These are phyloP conservation scores for Pseudocercospora ulei DNA, from an alignment of 2,329 filamentous ascomycete genomes.

Conservation along the genomic window DNA sequence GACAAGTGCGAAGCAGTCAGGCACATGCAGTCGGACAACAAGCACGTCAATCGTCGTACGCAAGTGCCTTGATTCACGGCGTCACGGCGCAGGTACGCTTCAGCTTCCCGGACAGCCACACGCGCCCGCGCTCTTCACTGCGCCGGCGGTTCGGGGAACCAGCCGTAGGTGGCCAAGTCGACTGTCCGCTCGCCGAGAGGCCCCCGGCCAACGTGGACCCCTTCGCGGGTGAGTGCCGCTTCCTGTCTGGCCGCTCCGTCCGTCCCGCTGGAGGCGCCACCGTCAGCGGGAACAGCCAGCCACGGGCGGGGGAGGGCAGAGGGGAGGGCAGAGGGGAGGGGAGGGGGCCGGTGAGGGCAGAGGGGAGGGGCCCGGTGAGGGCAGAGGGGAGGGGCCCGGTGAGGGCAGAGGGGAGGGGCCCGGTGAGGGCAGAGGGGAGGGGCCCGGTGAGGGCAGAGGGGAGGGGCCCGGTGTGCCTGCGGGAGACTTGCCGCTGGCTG, in stretches of 20 bases:
- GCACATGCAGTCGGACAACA: slow-evolving; percentile 14
- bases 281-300: slow-evolving; percentile 14
- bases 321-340: too few species aligned
- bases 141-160: slow-evolving; percentile 39
- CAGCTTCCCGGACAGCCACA: slow-evolving; percentile 10
- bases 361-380: too few species aligned
- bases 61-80: slow-evolving; percentile 18
- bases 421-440: too few species aligned
- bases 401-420: too few species aligned
- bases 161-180: slow-evolving; percentile 42
- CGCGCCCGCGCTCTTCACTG: slow-evolving; percentile 24
- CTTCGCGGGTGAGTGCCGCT: slow-evolving; percentile 40
- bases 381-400: too few species aligned
- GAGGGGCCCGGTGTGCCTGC: neutral
- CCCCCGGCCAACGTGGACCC: slow-evolving; percentile 41
- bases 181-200: slow-evolving; percentile 42
- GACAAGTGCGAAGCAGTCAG: slow-evolving; percentile 5
- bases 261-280: slow-evolving; percentile 30
- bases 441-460: too few species aligned
- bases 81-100: slow-evolving; percentile 6
- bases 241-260: slow-evolving; percentile 43
- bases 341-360: too few species aligned
- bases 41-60: slow-evolving; percentile 19
- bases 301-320: too few species aligned
- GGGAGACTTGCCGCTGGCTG: slow-evolving; percentile 58